These are phyloP conservation scores for Rosa chinensis DNA, from an alignment of 306 rosid species.

Conservation along the genomic window DNA sequence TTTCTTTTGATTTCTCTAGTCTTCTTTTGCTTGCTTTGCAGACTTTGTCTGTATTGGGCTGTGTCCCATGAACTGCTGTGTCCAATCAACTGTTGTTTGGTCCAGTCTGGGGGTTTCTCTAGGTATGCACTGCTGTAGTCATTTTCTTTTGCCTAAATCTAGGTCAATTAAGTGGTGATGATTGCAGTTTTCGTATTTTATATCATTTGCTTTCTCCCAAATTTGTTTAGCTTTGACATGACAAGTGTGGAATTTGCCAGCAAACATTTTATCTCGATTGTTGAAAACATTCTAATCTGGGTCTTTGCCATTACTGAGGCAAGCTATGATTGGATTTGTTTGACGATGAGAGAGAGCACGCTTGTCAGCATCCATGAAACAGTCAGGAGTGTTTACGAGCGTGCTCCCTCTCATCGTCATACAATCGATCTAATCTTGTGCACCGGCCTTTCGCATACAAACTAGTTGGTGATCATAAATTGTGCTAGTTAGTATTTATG, in stretches of 20 bases:
- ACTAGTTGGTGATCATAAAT: neutral
- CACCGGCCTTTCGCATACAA: neutral
- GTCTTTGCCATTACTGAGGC: neutral
- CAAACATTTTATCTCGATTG: neutral
- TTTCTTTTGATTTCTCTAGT: too few species aligned
- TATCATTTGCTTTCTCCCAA: neutral
- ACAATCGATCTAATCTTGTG: neutral
- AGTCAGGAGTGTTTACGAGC: conserved; percentile 25
- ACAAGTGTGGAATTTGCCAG: neutral
- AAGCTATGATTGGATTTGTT: neutral
- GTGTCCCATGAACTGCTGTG: too few species aligned
- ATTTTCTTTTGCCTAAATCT: neutral
- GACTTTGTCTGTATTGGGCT: too few species aligned
- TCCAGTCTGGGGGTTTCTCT: neutral
- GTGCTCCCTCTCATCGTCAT: conserved; percentile 38
- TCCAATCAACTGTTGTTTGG: rapidly evolving
- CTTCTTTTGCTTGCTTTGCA: too few species aligned
- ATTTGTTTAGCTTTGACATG: neutral
- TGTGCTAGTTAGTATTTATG: too few species aligned
- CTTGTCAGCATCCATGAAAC: conserved; percentile 26
- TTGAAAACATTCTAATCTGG: neutral
- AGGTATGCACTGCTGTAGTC: neutral
- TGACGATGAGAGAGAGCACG: conserved; percentile 43
- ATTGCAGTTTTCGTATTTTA: neutral
- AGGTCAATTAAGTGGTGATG: neutral